Base-by-base conservation (phyloP, 129 eudicot genomes). In the Smallanthus sonchifolius region DNA sequence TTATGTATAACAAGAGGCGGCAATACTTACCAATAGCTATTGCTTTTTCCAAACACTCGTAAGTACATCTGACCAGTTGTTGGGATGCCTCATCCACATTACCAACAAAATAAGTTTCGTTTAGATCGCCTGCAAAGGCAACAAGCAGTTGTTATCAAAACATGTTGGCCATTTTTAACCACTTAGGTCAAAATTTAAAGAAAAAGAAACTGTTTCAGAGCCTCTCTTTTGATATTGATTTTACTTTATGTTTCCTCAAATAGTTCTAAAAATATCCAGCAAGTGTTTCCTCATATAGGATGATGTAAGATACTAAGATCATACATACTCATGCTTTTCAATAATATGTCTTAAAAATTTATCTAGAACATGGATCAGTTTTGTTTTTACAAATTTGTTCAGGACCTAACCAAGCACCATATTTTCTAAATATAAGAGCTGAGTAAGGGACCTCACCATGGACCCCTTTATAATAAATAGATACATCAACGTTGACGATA, bases 21-120 rank as follows among this genome's bases (percentile, higher is more conserved):
- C 35, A 39, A 62, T 59, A 80, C 87, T 59, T 75, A 90, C 97
- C 98, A 16, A 83, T 82, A 16, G 97, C 85, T 79, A 94, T 94
- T 72, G 96, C 97, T 77, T 94, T 94, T 77, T 91, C 99, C 87
- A 94, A 77, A 82, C 97, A 94, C 81, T 91, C 97, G 17, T 94
- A 93, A 67, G 98, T 84, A 65, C 98, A 86, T 49, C 87, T 89
- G 54, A 93, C 95, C 77, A 93, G 69, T 59, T 86, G 83, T 69
- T 74, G 79, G 70, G 96, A 94, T 82, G 84, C 87, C 70, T 94
- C 96, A 45, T 94, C 99, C 79, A 94, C 97, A 76, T 88, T 86
- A 59, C 99, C 99, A 65, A 91, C 99, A 61, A 94, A 94, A 82
- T 77, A 90, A 9, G 97, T 94, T 80, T 94, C 99, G 74, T 94